Base-by-base conservation (phyloP, 768 basidiomycete genomes). In the Chalciporus piperatus region DNA sequence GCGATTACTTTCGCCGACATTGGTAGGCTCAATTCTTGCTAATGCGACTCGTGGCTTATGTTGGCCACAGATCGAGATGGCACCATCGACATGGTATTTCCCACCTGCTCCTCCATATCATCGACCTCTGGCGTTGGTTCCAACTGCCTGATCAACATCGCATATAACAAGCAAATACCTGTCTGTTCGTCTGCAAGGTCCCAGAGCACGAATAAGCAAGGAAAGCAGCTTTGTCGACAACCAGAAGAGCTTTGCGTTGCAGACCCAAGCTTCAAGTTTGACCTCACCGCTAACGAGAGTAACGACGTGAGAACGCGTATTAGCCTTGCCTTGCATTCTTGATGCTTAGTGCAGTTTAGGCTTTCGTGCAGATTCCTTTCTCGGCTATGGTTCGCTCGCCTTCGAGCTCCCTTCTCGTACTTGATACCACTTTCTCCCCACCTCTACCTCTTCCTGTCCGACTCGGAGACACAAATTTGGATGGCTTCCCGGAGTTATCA, bases 21-120 rank as follows among this genome's bases (percentile, higher is more conserved):
- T 58, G 89, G 94, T 92, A 62, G 50, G 76, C 69, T 37, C 33
- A 49, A 32, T 2, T n/a, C 14, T 39, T 40, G 17, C 20, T 37
- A 22, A 27, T 28, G 9, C 3, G 20, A 8, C 28, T 20, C 51
- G 6, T n/a, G 43, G 46, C 47, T 19, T 7, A 48, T 17, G 35
- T 42, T 12, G 20, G 27, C 23, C 45, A 2, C 53, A 89, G 95
- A 98, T 62, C 84, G 97, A 7, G 97, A 98, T 60, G 97, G 97
- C 1, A 95, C 96, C 1, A 89, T 98, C 28, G 97, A 98, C 67
- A 84, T 98, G 79, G 77, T 99, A 41, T 92, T 98, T 63, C 80
- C 91, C 0, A 89, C 89, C 1, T 99, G 97, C 65, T 70, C 75
- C 0, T 79, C 76, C 3, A 81, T 90, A n/a, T 85, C 88, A 0